Base-by-base conservation (phyloP, 2,329 filamentous ascomycete species). In the Ophiostoma novo-ulmi region DNA sequence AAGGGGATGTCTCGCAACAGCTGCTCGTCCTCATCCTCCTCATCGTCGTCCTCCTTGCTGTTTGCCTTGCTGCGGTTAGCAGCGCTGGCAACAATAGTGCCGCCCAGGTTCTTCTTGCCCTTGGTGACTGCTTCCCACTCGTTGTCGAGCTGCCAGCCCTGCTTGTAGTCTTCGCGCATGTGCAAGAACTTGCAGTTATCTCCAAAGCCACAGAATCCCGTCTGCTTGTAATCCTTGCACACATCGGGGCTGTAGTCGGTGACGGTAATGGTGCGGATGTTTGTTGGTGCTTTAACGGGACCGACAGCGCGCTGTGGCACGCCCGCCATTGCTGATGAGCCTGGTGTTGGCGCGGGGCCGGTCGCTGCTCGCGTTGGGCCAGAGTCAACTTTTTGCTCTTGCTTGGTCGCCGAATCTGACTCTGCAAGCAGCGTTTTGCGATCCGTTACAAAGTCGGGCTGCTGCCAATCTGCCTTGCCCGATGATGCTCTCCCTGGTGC, bases 81-180 rank as follows among this genome's bases (percentile, higher is more conserved):
- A 3, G 87, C 87, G 69, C 84, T 88, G 36, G 87, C 85, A 1
- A 91, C 82, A 0, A 88, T 80, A 2, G 87, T 91, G 7, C 89
- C 89, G 5, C 81, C 83, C 0, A 85, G 75, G 64, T 86, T 83
- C 77, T 88, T 89, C 79, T 88, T 89, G 67, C 86, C 91, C 76
- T 91, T 94, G 7, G 88, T 91, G 2, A 89, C 88, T 48, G 87
- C 90, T 78, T 99, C 95, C 95, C 95, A 99, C 67, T 98, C 94
- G 69, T 87, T 86, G 79, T 99, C 95, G 5, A 99, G 84, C 78
- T 98, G 93, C 95, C 95, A 99, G 2, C 95, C 95, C 78, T 94
- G 91, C 75, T 94, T 93, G 77, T 92, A 91, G 79, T 93, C 91
- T 76, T 92, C 89, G 71, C 92, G 83, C 5, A 87, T 87, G 76